A percentile compares a stretch with the other conserved stretches of the same genome.
These are phyloP conservation scores for Teratosphaeria destructans DNA, from an alignment of 2,329 filamentous ascomycete species.

Conservation along the genomic window DNA sequence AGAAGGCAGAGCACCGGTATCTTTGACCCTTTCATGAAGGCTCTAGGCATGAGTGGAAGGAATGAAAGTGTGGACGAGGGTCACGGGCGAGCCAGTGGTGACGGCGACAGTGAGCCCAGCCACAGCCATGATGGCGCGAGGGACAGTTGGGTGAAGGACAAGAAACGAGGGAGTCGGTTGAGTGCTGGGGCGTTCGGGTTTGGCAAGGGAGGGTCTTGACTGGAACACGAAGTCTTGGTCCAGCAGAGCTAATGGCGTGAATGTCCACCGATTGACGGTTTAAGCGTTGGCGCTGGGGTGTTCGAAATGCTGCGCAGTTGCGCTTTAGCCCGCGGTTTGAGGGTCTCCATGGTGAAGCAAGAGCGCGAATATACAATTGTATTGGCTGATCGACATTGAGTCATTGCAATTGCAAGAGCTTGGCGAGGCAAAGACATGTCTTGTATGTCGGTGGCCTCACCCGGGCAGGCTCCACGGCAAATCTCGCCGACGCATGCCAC, in stretches of 20 bases:
- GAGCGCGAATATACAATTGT: background rate
- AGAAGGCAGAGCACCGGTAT: constrained; percentile 4
- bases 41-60: background rate
- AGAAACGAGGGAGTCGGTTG: background rate
- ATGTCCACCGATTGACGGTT: background rate
- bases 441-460: background rate
- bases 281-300: background rate
- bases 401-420: background rate
- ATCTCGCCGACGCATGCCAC: background rate
- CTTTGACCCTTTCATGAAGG: background rate
- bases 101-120: background rate
- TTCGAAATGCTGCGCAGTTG: background rate
- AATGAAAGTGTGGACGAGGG: background rate
- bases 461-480: background rate
- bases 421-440: background rate
- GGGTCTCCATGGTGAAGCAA: background rate
- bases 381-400: too few relatives aligned
- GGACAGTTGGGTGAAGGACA: background rate
- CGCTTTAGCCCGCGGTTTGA: background rate
- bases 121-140: background rate
- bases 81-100: background rate
- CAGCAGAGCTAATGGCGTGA: background rate
- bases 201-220: background rate
- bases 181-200: background rate
- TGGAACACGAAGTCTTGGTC: background rate